Evolutionary conservation across 306 rosid species (phyloP).

Genomic region (Vigna angularis): DNA sequence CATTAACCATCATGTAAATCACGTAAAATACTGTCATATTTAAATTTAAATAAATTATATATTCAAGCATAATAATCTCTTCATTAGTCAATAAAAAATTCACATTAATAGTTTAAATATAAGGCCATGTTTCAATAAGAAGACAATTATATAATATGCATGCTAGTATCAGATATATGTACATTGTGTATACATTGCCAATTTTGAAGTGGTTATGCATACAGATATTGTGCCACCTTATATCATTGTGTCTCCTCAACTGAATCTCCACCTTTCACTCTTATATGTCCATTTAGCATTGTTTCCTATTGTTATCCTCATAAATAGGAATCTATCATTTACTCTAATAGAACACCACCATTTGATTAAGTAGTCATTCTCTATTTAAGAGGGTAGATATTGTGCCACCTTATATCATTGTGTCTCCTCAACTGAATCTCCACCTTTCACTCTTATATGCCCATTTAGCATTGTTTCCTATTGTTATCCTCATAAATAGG

Average conservation of each 20-base stretch:
- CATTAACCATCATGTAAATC: constrained; percentile 13
- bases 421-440: constrained; percentile 6
- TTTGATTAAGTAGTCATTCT: not conserved
- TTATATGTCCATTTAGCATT: too few relatives aligned
- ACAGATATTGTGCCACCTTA: not conserved
- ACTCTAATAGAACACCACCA: not conserved
- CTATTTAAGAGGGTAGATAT: not conserved
- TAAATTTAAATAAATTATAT: not conserved
- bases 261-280: not conserved
- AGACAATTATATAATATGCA: not conserved
- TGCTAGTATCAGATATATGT: not conserved
- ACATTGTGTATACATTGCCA: not conserved
- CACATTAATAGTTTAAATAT: not conserved
- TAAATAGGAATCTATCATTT: not conserved
- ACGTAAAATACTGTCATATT: too few relatives aligned
- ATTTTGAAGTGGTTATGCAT: too few relatives aligned
- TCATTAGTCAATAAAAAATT: not conserved
- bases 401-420: not conserved
- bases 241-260: not conserved
- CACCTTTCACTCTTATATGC: not conserved
- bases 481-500: not conserved
- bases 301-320: not conserved
- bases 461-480: not conserved
- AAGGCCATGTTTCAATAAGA: not conserved
- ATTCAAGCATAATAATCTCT: not conserved